Percentiles rank a stretch among this genome's conserved stretches.
phyloP scores from a whole-genome alignment of 805 yeast species.

The Yarrowia osloensis region DNA sequence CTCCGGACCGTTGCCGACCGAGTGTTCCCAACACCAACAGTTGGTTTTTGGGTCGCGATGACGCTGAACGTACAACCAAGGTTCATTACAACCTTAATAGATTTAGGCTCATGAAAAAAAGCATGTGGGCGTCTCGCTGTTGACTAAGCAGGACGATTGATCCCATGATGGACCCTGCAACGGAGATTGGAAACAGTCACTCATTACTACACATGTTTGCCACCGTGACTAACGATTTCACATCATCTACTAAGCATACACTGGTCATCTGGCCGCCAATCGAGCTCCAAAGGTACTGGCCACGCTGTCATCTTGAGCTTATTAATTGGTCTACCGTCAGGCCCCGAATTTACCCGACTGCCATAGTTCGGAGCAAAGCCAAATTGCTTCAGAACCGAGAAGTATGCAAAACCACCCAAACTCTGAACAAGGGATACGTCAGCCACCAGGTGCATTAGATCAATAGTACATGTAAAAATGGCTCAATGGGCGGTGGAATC shows the following conservation, averaged over 20 bases:
- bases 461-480: slow-evolving; percentile 6
- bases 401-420: slow-evolving; percentile 8
- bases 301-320: slow-evolving; percentile 29
- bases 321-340: slow-evolving; percentile 14
- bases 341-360: slow-evolving; percentile 27
- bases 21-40: neutral
- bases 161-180: neutral
- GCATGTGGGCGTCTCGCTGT: neutral
- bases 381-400: slow-evolving; percentile 29
- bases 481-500: neutral
- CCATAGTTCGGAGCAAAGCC: slow-evolving; percentile 29
- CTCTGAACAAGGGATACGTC: slow-evolving; percentile 16
- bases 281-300: neutral
- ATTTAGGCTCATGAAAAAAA: neutral
- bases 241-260: neutral
- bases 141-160: neutral
- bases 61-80: neutral
- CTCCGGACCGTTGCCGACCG: neutral
- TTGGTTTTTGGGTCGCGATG: neutral
- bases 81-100: neutral
- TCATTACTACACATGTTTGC: neutral
- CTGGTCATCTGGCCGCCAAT: neutral
- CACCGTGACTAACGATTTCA: neutral
- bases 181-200: neutral
- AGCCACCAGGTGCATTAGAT: slow-evolving; percentile 16